Evolutionary conservation across 164 flowering plant genomes (phyloP), one percentile per base, ranked within the genome.

Genomic region (Saururus chinensis): DNA sequence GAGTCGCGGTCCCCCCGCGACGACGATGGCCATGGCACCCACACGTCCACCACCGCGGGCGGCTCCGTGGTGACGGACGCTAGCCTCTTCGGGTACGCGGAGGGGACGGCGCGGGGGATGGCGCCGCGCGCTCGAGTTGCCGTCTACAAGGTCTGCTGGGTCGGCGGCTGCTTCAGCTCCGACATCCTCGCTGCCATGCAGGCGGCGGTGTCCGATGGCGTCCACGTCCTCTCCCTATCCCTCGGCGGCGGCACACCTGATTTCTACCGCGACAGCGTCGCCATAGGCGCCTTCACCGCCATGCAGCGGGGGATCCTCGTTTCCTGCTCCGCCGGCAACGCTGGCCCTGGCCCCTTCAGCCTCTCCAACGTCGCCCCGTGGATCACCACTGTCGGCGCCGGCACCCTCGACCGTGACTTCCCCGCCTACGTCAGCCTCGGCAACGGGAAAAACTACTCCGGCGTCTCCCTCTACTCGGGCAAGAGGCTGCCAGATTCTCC

Each of bases 11-110:
- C 98, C 0, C 90, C 98, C 0, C 75, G 90, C 45, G 98, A 93
- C 54, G 90, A 84, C 54, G 89, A 88, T 51, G 98, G 98, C 1
- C 98, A 93, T 62, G 98, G 98, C 8, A 86, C 89, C 45, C 98
- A 93, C 74, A 93, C 98, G 0, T 65, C 95, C 5, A 76, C 84
- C 5, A 93, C 95, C 8, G 97, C 89, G 17, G 97, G 82, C 1
- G 98, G 98, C 0, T 73, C 96, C 0, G 61, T 69, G 0, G 88
- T 85, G 13, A 40, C 68, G 0, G 81, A 68, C 12, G 97, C 98
- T 23, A 82, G 74, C 72, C 80, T 92, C 0, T 82, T 89, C n/a
- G 86, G 88, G 0, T 92, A 66, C 66, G 98, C 97, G 0, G 1
- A 70, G 0, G 98, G 97, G 19, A 83, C 79, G 17, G 98, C 98